A percentile compares a stretch with the other conserved stretches of the same genome.
phyloP scores from a whole-genome alignment of 805 yeast species.

The Sporopachydermia quercuum region DNA sequence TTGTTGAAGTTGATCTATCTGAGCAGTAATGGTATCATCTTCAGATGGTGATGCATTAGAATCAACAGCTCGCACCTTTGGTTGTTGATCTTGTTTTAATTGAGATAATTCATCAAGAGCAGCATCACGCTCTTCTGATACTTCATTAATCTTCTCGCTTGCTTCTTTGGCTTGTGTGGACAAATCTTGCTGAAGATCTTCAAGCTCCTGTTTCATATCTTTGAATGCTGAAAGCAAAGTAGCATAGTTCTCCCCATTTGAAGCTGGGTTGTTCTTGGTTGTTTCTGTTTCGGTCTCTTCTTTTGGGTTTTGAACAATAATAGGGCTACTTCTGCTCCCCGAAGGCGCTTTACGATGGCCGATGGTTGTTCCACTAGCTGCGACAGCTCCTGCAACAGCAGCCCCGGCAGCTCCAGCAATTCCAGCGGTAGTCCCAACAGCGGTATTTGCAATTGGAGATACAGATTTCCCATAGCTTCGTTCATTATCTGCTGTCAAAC shows the following conservation, averaged over 20 bases:
- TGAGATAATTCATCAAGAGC: no score
- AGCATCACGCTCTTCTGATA: neutral
- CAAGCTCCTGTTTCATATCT: neutral
- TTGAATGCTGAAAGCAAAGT: neutral
- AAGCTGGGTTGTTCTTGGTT: neutral
- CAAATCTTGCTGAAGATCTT: neutral
- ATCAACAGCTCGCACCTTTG: no score
- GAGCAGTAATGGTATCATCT: neutral
- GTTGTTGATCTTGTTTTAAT: no score
- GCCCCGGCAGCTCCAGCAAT: slow-evolving; percentile 1
- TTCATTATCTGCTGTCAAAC: no score
- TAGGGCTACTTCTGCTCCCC: neutral
- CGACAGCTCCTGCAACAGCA: neutral
- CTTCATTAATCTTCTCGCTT: neutral
- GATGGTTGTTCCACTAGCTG: neutral
- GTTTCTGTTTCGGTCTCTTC: neutral
- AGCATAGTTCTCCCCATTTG: neutral
- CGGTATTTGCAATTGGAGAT: neutral
- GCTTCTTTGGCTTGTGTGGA: neutral
- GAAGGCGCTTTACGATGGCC: neutral
- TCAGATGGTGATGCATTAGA: no score
- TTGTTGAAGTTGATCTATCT: neutral
- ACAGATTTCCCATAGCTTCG: neutral
- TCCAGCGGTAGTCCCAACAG: neutral
- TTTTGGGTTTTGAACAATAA: neutral